These are phyloP conservation scores for Nitzschia putrida DNA, from an alignment of 108 stramenopile species.

Conservation along the genomic window DNA sequence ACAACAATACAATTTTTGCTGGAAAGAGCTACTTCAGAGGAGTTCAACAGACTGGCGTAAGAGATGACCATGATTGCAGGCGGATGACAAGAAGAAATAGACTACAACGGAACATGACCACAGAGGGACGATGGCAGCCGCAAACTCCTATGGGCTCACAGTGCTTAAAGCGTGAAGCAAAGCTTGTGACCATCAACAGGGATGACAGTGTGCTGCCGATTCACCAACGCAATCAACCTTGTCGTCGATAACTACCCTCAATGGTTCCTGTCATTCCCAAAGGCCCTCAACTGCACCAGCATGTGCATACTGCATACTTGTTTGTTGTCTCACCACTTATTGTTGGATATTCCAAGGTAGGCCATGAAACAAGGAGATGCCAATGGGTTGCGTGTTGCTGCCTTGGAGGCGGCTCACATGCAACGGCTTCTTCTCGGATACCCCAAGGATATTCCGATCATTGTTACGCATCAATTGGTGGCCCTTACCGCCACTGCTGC, in stretches of 20 bases:
- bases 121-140: too few species aligned
- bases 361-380: conserved; percentile 82
- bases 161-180: too few species aligned
- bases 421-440: conserved; percentile 72
- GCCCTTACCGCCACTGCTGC: conserved; percentile 82
- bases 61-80: too few species aligned
- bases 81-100: too few species aligned
- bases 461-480: conserved; percentile 85
- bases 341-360: background rate
- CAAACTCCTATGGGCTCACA: too few species aligned
- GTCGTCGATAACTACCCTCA: conserved; percentile 93
- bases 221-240: conserved; percentile 86
- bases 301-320: background rate
- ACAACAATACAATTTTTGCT: too few species aligned
- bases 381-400: conserved; percentile 82
- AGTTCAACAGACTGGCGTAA: too few species aligned
- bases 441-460: conserved; percentile 82
- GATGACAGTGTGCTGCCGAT: too few species aligned
- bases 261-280: conserved; percentile 83
- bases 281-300: conserved; percentile 68
- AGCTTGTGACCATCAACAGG: too few species aligned
- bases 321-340: background rate
- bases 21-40: too few species aligned
- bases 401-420: conserved; percentile 78
- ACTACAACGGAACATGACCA: too few species aligned